Percentiles rank a stretch among this genome's conserved stretches.
Evolutionary conservation across 306 rosid species (phyloP).

Genomic region (Ochetophila trinervis): DNA sequence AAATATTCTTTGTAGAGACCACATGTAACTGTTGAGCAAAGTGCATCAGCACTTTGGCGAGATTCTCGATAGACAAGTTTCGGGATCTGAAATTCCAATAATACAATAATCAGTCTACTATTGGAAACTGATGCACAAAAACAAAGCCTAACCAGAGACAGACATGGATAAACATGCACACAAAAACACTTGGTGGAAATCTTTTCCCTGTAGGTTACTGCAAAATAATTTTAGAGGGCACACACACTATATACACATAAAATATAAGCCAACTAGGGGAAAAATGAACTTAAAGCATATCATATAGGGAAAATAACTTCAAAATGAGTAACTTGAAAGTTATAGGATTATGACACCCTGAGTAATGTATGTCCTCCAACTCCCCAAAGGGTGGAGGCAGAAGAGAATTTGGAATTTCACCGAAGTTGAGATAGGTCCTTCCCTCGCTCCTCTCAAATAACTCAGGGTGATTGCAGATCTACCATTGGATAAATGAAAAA

Average conservation of each 20-base stretch:
- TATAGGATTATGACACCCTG: constrained; percentile 88
- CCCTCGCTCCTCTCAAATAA: constrained; percentile 97
- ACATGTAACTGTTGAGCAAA: constrained; percentile 46
- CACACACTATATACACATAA: too few relatives aligned
- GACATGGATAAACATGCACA: neutral
- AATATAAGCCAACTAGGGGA: too few relatives aligned
- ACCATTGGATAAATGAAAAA: constrained; percentile 25
- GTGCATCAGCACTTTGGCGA: constrained; percentile 48
- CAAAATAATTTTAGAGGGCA: too few relatives aligned
- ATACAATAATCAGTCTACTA: constrained; percentile 1
- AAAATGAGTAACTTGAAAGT: constrained; percentile 54
- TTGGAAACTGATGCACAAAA: constrained; percentile 12
- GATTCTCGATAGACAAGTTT: constrained; percentile 68
- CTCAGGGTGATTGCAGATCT: constrained; percentile 99
- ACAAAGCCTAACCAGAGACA: neutral
- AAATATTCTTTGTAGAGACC: constrained; percentile 60
- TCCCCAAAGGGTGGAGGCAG: constrained; percentile 95
- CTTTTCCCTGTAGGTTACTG: too few relatives aligned
- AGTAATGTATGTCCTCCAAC: constrained; percentile 80
- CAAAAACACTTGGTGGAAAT: too few relatives aligned
- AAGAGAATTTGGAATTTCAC: constrained; percentile 77
- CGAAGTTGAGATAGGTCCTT: constrained; percentile 76
- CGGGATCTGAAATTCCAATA: constrained; percentile 55
- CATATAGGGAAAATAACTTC: constrained; percentile 6
- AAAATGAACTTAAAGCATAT: neutral